Evolutionary conservation across 2,329 filamentous ascomycete species (phyloP).

Genomic region (Penicillium corylophilum): DNA sequence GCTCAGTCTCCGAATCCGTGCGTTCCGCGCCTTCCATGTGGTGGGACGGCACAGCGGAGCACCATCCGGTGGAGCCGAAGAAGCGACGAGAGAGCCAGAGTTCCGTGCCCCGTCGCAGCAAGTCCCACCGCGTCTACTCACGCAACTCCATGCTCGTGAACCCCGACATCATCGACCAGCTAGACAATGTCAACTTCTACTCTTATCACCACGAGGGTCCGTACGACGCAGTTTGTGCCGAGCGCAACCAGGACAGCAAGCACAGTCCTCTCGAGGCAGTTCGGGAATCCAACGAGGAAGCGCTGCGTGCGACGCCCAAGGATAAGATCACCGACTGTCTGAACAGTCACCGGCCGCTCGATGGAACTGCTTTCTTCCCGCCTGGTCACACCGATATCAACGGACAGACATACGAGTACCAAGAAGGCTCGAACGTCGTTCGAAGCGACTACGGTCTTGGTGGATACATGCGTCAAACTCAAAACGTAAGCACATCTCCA

Average conservation of each 20-base stretch:
- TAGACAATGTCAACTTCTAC: conserved; percentile 66
- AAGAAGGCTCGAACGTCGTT: conserved; percentile 83
- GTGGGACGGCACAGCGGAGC: conserved; percentile 26
- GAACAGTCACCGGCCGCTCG: conserved; percentile 70
- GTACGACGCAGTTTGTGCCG: conserved; percentile 76
- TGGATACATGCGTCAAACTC: conserved; percentile 70
- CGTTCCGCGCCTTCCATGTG: conserved; percentile 20
- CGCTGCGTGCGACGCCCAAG: conserved; percentile 74
- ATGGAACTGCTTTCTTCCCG: conserved; percentile 75
- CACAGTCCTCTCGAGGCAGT: conserved; percentile 76
- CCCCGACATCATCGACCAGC: conserved; percentile 75
- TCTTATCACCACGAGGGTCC: conserved; percentile 88
- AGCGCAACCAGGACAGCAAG: conserved; percentile 65
- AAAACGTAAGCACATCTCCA: conserved; percentile 58
- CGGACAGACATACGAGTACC: conserved; percentile 72
- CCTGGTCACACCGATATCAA: conserved; percentile 67
- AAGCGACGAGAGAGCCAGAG: conserved; percentile 17
- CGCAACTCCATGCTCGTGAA: conserved; percentile 46
- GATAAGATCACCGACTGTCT: conserved; percentile 77
- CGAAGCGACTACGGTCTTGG: conserved; percentile 57
- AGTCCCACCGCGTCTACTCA: conserved; percentile 16
- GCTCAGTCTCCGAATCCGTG: conserved; percentile 23
- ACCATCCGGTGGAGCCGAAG: conserved; percentile 26
- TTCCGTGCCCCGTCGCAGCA: conserved; percentile 17
- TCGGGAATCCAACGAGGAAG: conserved; percentile 68